Conservation (phyloP, 805 yeast species). For the Metschnikowia cerradonensis region DNA sequence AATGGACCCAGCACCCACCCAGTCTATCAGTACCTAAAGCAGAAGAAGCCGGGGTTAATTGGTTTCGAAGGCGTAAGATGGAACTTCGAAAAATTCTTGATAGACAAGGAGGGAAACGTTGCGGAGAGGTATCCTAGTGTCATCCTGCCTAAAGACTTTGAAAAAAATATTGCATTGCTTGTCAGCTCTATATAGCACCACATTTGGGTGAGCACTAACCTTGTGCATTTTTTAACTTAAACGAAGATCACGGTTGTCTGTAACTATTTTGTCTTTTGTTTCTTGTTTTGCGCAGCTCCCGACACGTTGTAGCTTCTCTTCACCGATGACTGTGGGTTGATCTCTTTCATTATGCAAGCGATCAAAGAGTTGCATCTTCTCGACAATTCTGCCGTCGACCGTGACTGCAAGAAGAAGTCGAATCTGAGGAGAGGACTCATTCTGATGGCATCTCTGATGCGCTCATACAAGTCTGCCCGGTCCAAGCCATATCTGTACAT, state of each 20-base stretch:
- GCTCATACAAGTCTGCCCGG: constrained; percentile 71
- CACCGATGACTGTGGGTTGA: constrained; percentile 14
- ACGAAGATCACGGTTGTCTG: neutral
- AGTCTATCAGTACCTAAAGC: constrained; percentile 30
- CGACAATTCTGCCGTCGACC: constrained; percentile 72
- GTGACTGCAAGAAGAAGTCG: constrained; percentile 81
- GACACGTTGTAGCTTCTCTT: neutral
- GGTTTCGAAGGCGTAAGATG: constrained; percentile 54
- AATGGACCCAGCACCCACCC: constrained; percentile 32
- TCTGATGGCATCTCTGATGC: constrained; percentile 69
- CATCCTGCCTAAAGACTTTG: constrained; percentile 62
- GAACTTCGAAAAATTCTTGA: constrained; percentile 75
- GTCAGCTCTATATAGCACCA: constrained; percentile 6
- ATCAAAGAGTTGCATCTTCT: constrained; percentile 80
- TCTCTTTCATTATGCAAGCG: constrained; percentile 68
- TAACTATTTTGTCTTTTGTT: constrained; percentile 2
- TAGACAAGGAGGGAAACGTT: constrained; percentile 56
- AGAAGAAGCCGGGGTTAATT: constrained; percentile 22
- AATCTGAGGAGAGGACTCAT: constrained; percentile 75
- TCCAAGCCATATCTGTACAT: constrained; percentile 79
- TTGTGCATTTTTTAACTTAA: neutral
- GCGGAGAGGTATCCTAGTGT: constrained; percentile 60
- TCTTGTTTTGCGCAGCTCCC: neutral
- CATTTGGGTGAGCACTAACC: neutral
- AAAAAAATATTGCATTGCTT: constrained; percentile 24